Evolutionary conservation across 345 rosid species (phyloP), one percentile per base, ranked within the genome.

Genomic region (Citrus unshiu): DNA sequence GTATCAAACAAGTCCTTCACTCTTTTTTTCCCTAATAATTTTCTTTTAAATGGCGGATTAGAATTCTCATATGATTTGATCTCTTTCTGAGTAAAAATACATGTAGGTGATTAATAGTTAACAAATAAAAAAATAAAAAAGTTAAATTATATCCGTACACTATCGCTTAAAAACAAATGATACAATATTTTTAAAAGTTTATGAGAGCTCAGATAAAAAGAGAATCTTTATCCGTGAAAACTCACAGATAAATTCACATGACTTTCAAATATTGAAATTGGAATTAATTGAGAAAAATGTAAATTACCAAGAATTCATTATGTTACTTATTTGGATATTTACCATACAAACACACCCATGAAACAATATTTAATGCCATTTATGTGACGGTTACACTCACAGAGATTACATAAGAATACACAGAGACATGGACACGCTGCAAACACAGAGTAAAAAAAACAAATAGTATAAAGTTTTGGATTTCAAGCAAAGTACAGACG

Each of bases 311-410:
- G 49, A 43, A 43, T 10, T 65, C 3, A 65, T 27, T 65, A 5
- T 51, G 34, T 51, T 29, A 73, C 24, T 75, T 72, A 18, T 40
- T 80, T 81, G 78, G 46, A 65, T 32, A 74, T 58, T 37, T 34
- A 9, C 62, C 62, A 71, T 72, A 46, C 72, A 77, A 60, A 73
- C 75, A 62, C 75, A 72, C 68, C 34, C 56, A 25, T 49, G 39
- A 29, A 46, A 70, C 37, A 29, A n/a, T 39, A 24, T 39, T 40
- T 5, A 13, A 10, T 68, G 54, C 30, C 2, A 7, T 43, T 5
- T n/a, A 46, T 3, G 51, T 13, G 0, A 46, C 51, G 0, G 22
- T 18, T 18, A 54, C 22, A 54, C 58, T 54, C 58, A 54, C 4
- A 10, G 49, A 16, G 58, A 54, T 18, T 18, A 5, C 22, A 18